Evolutionary conservation across 169 alveolate species (phyloP).

Genomic region (Babesia divergens): DNA sequence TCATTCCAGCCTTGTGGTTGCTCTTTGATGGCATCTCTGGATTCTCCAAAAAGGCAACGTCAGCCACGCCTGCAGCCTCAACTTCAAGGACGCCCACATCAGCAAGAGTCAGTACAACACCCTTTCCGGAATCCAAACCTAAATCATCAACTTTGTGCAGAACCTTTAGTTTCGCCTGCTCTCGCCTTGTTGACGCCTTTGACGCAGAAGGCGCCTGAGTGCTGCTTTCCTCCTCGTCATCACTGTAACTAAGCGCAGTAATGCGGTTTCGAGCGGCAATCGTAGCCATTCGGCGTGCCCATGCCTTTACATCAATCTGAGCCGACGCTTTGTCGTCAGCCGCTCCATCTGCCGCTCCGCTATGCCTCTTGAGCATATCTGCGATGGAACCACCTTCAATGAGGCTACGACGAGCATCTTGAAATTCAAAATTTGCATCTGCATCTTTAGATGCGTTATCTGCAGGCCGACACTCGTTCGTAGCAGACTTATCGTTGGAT

Average conservation of each 20-base stretch:
- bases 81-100: conserved; percentile 64
- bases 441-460: not conserved
- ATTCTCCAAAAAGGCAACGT: conserved; percentile 54
- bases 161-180: conserved; percentile 39
- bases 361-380: conserved; percentile 28
- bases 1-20: not conserved
- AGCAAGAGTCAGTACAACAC: conserved; percentile 41
- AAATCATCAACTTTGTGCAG: conserved; percentile 54
- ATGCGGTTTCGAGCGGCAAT: conserved; percentile 4
- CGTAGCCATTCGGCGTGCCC: conserved; percentile 55
- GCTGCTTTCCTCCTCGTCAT: conserved; percentile 50
- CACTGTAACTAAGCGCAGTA: conserved; percentile 43
- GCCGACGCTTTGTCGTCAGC: conserved; percentile 18
- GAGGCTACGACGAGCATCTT: conserved; percentile 31
- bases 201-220: not conserved
- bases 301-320: conserved; percentile 32
- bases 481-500: conserved; percentile 1
- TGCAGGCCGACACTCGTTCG: not conserved
- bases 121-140: conserved; percentile 44
- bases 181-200: not conserved
- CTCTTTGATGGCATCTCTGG: conserved; percentile 38
- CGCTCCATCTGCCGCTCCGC: not conserved
- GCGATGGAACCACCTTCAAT: conserved; percentile 57
- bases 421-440: conserved; percentile 6
- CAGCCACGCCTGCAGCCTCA: conserved; percentile 60